These are phyloP conservation scores for Xerocomellus chrysenteron DNA, from an alignment of 768 basidiomycete genomes.

Conservation along the genomic window DNA sequence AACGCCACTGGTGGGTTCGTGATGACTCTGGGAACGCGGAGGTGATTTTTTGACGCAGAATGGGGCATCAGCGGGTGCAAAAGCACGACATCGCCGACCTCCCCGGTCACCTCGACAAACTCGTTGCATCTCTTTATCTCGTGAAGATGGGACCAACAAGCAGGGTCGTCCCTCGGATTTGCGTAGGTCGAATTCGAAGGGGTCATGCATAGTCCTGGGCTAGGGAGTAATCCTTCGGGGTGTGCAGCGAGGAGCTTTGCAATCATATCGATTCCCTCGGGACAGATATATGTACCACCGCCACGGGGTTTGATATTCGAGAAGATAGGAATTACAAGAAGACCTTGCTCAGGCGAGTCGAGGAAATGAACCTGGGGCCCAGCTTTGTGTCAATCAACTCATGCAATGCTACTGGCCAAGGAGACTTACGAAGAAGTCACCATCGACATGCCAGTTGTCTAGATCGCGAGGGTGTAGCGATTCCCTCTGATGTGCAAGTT, in stretches of 20 bases:
- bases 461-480: background rate
- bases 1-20: constrained; percentile 64
- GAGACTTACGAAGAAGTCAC: constrained; percentile 6
- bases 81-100: constrained; percentile 9
- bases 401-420: background rate
- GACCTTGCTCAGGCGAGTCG: constrained; percentile 10
- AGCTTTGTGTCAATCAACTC: background rate
- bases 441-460: constrained; percentile 3
- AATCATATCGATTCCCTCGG: constrained; percentile 5
- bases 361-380: constrained; percentile 6
- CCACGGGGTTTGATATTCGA: constrained; percentile 3
- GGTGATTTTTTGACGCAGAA: constrained; percentile 58
- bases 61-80: constrained; percentile 63
- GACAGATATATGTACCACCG: constrained; percentile 1
- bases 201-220: background rate
- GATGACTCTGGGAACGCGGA: constrained; percentile 57
- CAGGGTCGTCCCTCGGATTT: background rate
- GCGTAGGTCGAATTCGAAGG: constrained; percentile 7
- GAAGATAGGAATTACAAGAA: constrained; percentile 7
- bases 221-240: constrained; percentile 1
- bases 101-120: constrained; percentile 1
- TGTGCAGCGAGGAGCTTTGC: constrained; percentile 1
- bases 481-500: background rate
- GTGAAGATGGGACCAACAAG: constrained; percentile 3
- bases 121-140: background rate